Evolutionary conservation across 768 basidiomycete genomes (phyloP), one percentile per base, ranked within the genome.

Genomic region (Sarcodon aspratus): DNA sequence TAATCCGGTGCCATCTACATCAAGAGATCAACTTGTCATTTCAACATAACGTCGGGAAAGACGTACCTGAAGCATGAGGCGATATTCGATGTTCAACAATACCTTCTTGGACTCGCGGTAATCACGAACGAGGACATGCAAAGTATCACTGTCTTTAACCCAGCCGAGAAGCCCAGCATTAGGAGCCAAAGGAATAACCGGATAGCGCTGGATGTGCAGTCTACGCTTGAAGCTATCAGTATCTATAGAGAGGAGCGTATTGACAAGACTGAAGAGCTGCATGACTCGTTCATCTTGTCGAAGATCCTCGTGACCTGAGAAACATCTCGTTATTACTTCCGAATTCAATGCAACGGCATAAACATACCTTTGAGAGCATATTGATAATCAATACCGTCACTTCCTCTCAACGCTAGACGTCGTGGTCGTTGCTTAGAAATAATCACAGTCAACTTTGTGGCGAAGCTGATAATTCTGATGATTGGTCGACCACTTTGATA

Each of bases 221-320:
- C 93, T 90, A 34, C 96, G 76, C 69, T 95, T 96, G 76, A 95
- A 98, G 62, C 90, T 92, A 60, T 88, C 81, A 17, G 92, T 88
- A 59, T 99, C 95, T 15, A 91, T 82, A 7, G 88, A 84, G 31
- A 99, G 79, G 2, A 97, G 69, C 0, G 91, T 95, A 65, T 99
- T 99, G 57, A 98, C 87, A 44, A 99, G 80, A 51, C 96, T 87
- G 65, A 98, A 98, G 15, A 98, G 75, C 63, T 99, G 96, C 95
- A 98, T 98, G 49, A 98, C 96, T 53, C 96, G 80, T 59, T 99
- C 96, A 61, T 99, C 96, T 66, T 98, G 96, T 36, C 96, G 92
- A 46, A 99, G 73, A 69, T 99, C 96, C 68, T 99, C 96, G 64
- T 99, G 96, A 7, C 96, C 92, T 94, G 9, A 17, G 8, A 21